phyloP scores from a whole-genome alignment of 345 rosid genomes.

The Raphanus raphanistrum region DNA sequence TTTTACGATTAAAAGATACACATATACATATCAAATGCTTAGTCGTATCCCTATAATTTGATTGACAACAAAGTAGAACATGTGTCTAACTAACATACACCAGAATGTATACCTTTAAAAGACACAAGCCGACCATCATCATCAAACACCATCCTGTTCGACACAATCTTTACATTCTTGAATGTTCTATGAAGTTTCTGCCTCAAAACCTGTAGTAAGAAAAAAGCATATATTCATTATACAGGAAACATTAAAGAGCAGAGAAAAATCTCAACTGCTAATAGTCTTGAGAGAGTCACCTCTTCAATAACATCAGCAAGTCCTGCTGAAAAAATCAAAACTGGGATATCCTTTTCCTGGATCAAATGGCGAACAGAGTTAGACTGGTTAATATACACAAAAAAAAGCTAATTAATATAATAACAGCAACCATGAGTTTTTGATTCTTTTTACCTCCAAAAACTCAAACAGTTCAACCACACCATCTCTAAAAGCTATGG shows the following conservation, averaged over 20 bases:
- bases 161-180: slow-evolving; percentile 73
- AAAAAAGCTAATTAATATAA: background rate
- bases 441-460: slow-evolving; percentile 61
- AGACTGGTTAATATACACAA: background rate
- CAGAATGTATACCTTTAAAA: slow-evolving; percentile 66
- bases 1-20: slow-evolving; percentile 3
- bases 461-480: slow-evolving; percentile 67
- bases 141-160: slow-evolving; percentile 76
- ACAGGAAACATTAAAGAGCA: background rate
- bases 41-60: background rate
- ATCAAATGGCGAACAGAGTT: slow-evolving; percentile 6
- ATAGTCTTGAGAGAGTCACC: slow-evolving; percentile 46
- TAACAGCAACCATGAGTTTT: background rate
- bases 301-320: slow-evolving; percentile 96
- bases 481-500: slow-evolving; percentile 82
- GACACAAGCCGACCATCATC: slow-evolving; percentile 59
- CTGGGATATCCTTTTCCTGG: slow-evolving; percentile 74
- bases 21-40: background rate
- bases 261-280: background rate
- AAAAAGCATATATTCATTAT: slow-evolving; percentile 1
- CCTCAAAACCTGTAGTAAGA: slow-evolving; percentile 65
- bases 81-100: background rate
- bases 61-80: background rate
- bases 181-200: slow-evolving; percentile 75
- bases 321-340: slow-evolving; percentile 91